Evolutionary conservation across 768 basidiomycete species (phyloP), one percentile per base, ranked within the genome.

Genomic region (Rhodosporidiobolus odoratus): DNA sequence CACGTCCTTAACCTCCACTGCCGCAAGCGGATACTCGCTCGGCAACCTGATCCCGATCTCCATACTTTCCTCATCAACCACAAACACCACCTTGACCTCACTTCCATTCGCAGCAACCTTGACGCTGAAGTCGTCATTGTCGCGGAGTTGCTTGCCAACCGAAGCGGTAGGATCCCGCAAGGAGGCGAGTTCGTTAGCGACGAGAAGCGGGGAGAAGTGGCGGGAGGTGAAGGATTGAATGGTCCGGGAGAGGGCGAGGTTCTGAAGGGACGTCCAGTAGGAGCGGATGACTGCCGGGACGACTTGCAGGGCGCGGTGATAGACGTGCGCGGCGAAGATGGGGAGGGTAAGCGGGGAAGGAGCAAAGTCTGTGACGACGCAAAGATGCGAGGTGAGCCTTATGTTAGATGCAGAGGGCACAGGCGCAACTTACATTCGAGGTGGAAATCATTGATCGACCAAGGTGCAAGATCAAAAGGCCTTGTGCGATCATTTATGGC

Each of bases 1-100:
- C 47, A 88, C 82, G 71, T 94, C 94, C 76, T 86, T 85, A n/a
- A 97, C 86, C 76, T 94, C 93, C 35, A 97, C 88, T 53, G 84
- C 84, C 72, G 88, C 88, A 43, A 99, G 81, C 0, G 96, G 96
- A 86, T 91, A 99, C 77, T 97, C 95, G 3, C 80, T 78, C 9
- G 96, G 96, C 37, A 98, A 86, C 75, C 87, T 86, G 71, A 98
- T 81, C 47, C 84, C 86, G 67, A 99, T 87, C 80, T 98, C 95
- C 73, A 99, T 85, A 60, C 87, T 85, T 77, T 98, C 91, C 53
- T 99, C 96, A 78, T 99, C 96, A 2, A 99, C 89, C 40, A 85
- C 82, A 77, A 95, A 99, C 25, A 85, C 84, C 16, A 88, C 91
- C 2, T 85, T 86, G 52, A 96, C 89, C 79, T 98, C 96, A 69